phyloP scores from a whole-genome alignment of 306 rosid species.

The Leucaena leucocephala region DNA sequence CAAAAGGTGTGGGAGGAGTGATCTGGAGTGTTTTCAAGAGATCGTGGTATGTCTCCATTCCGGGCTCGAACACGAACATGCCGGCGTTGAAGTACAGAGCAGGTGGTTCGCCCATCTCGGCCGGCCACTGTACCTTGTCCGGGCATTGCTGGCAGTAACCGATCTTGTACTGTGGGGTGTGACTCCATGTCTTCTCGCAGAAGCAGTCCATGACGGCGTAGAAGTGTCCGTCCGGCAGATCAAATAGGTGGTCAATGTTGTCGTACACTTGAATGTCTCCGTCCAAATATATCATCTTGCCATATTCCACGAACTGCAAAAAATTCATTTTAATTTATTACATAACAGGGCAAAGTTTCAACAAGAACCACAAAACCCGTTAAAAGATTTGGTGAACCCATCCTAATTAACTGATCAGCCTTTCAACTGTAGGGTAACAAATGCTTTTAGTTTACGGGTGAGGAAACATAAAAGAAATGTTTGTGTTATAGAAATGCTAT shows the following conservation, averaged over 20 bases:
- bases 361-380: background rate
- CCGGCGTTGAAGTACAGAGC: slow-evolving; percentile 86
- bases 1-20: slow-evolving; percentile 70
- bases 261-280: slow-evolving; percentile 78
- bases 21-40: slow-evolving; percentile 47
- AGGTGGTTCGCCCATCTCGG: slow-evolving; percentile 55
- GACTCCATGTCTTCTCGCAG: slow-evolving; percentile 83
- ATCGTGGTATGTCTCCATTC: slow-evolving; percentile 43
- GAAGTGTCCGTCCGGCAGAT: slow-evolving; percentile 53
- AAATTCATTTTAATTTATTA: background rate
- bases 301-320: slow-evolving; percentile 71
- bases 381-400: background rate
- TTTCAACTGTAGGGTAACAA: background rate
- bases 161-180: slow-evolving; percentile 60
- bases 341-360: background rate
- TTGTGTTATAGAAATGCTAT: background rate
- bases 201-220: slow-evolving; percentile 88
- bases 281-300: slow-evolving; percentile 75
- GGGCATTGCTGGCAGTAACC: slow-evolving; percentile 87
- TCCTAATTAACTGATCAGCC: background rate
- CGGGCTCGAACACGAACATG: slow-evolving; percentile 76
- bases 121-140: slow-evolving; percentile 63
- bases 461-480: background rate
- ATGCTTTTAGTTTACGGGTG: background rate
- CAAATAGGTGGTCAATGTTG: slow-evolving; percentile 71